Percentiles rank a stretch among this genome's conserved stretches.
Evolutionary conservation across 371 early-diverging fungal species (phyloP).

Genomic region (Gilbertella persicaria): DNA sequence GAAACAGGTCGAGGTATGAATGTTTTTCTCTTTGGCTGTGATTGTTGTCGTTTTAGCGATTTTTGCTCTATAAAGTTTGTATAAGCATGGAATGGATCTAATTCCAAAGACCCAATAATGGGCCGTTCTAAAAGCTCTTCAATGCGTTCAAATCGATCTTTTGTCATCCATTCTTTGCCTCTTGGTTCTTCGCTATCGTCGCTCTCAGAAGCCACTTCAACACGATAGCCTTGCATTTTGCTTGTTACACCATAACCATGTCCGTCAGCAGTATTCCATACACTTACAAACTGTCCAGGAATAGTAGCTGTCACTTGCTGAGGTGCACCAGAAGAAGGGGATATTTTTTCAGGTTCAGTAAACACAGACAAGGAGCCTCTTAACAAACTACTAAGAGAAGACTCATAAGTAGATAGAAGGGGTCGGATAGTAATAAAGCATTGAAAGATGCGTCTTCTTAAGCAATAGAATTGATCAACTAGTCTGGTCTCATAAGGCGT

Average conservation of each 20-base stretch:
- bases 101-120: slow-evolving; percentile 59
- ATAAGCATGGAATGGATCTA: slow-evolving; percentile 60
- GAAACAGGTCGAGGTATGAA: slow-evolving; percentile 38
- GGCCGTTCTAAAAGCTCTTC: slow-evolving; percentile 63
- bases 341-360: slow-evolving; percentile 57
- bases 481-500: slow-evolving; percentile 46
- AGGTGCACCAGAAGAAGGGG: slow-evolving; percentile 55
- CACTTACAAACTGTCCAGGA: slow-evolving; percentile 57
- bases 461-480: slow-evolving; percentile 62
- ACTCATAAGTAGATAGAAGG: slow-evolving; percentile 65
- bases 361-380: slow-evolving; percentile 57
- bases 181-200: slow-evolving; percentile 42
- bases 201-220: slow-evolving; percentile 43
- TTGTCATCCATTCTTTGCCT: slow-evolving; percentile 60
- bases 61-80: slow-evolving; percentile 38
- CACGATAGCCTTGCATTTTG: slow-evolving; percentile 56
- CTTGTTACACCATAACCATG: slow-evolving; percentile 67
- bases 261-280: slow-evolving; percentile 63
- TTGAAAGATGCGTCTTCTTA: slow-evolving; percentile 71
- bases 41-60: neutral
- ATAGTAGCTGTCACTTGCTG: slow-evolving; percentile 53
- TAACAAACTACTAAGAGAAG: slow-evolving; percentile 57
- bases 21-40: slow-evolving; percentile 7
- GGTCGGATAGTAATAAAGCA: slow-evolving; percentile 74
- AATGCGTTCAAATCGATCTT: slow-evolving; percentile 57